Percentiles rank a stretch among this genome's conserved stretches.
phyloP scores from a whole-genome alignment of 2,329 filamentous ascomycete genomes.

The Sodiomyces alkalinus region DNA sequence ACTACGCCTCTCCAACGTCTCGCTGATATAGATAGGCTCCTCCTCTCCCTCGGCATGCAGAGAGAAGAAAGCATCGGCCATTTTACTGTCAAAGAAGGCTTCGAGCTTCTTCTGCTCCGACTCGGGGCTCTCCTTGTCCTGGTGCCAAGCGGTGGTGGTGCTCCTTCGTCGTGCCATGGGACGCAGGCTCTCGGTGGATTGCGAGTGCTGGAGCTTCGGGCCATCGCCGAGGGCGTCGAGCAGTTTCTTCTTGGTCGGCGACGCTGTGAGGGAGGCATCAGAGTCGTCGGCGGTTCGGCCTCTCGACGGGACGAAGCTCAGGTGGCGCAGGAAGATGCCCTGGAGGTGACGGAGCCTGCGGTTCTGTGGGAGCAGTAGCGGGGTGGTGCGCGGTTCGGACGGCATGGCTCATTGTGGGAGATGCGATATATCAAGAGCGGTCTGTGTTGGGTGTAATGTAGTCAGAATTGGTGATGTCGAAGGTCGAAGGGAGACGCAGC shows the following conservation, averaged over 20 bases:
- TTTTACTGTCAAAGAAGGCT: constrained; percentile 50
- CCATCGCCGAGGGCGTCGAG: constrained; percentile 33
- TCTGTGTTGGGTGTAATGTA: no score
- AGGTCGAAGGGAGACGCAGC: no score
- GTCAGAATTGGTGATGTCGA: no score
- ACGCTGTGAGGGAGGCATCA: constrained; percentile 58
- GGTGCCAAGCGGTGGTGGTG: constrained; percentile 31
- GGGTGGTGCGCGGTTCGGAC: constrained; percentile 15
- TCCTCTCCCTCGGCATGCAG: constrained; percentile 51
- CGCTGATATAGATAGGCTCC: constrained; percentile 81
- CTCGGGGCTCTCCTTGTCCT: constrained; percentile 26
- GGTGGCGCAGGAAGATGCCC: constrained; percentile 74
- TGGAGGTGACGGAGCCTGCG: constrained; percentile 78
- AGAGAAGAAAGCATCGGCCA: constrained; percentile 84
- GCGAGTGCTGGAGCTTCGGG: constrained; percentile 36
- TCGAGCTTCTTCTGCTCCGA: constrained; percentile 62
- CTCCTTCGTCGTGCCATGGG: constrained; percentile 28
- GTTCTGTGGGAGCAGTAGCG: constrained; percentile 54
- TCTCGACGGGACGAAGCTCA: constrained; percentile 47
- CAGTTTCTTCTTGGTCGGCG: constrained; percentile 57
- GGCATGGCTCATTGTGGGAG: constrained; percentile 3
- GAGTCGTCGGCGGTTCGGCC: constrained; percentile 61
- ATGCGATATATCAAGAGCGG: no score
- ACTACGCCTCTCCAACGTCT: constrained; percentile 63
- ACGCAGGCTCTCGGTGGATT: constrained; percentile 37